phyloP scores from a whole-genome alignment of 202 grass and related monocot species.

The Eragrostis tef region DNA sequence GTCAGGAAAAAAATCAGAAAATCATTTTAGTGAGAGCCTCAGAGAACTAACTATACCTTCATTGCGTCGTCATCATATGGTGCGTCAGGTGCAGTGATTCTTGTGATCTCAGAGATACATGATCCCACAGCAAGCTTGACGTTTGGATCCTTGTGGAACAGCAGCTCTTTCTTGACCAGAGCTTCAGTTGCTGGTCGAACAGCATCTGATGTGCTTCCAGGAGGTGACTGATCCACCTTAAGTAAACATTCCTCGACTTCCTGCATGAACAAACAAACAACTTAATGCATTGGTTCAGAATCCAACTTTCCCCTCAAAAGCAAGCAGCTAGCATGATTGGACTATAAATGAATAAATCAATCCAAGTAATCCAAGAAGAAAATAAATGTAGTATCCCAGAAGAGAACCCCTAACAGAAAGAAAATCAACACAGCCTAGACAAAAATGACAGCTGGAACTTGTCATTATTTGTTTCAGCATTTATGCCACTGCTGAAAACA shows the following conservation, averaged over 20 bases:
- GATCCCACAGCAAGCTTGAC: slow-evolving; percentile 70
- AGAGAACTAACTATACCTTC: slow-evolving; percentile 56
- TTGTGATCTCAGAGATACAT: slow-evolving; percentile 86
- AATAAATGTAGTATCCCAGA: background rate
- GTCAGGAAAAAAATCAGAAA: slow-evolving; percentile 34
- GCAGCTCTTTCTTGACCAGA: slow-evolving; percentile 60
- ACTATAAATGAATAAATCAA: slow-evolving; percentile 26
- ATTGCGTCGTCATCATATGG: slow-evolving; percentile 83
- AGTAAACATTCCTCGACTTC: slow-evolving; percentile 59
- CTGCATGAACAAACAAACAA: slow-evolving; percentile 51
- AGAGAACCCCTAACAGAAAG: background rate
- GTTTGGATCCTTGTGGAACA: slow-evolving; percentile 52
- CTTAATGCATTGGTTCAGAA: background rate
- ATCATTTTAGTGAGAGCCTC: slow-evolving; percentile 8
- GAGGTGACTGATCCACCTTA: slow-evolving; percentile 77
- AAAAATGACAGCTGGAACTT: background rate
- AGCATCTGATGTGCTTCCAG: slow-evolving; percentile 51
- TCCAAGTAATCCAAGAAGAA: slow-evolving; percentile 2
- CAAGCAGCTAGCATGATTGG: slow-evolving; percentile 11
- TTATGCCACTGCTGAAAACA: background rate
- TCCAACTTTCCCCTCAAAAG: background rate
- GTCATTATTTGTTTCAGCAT: background rate
- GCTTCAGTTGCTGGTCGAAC: slow-evolving; percentile 64
- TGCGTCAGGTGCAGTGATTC: slow-evolving; percentile 86
- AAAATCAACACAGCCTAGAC: background rate